Evolutionary conservation across 495 filamentous ascomycete species (phyloP).

Genomic region (Penicillium maclennaniae): DNA sequence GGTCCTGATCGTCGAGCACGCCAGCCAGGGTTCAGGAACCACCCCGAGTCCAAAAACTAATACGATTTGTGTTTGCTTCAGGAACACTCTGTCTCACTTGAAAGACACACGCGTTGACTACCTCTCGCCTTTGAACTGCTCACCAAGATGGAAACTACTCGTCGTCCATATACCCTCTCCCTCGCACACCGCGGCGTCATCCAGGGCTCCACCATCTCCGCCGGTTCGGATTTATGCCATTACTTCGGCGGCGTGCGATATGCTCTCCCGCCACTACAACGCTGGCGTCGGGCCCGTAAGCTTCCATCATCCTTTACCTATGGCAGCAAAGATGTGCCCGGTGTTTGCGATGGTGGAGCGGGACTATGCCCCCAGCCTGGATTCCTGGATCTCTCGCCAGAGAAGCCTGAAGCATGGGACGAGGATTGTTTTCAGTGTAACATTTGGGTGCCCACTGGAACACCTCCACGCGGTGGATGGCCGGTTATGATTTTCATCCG

Average conservation of each 20-base stretch:
- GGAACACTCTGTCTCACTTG: background rate
- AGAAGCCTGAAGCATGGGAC: slow-evolving; percentile 20
- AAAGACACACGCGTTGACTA: background rate
- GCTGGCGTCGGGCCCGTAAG: slow-evolving; percentile 36
- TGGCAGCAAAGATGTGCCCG: slow-evolving; percentile 30
- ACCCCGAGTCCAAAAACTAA: background rate
- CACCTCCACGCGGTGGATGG: slow-evolving; percentile 37
- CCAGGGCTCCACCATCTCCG: slow-evolving; percentile 33
- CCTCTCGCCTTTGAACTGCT: background rate
- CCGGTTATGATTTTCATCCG: slow-evolving; percentile 44
- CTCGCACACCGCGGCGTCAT: slow-evolving; percentile 35
- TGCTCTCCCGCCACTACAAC: slow-evolving; percentile 31
- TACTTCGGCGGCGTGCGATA: slow-evolving; percentile 46
- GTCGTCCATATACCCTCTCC: slow-evolving; percentile 23
- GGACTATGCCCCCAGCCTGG: slow-evolving; percentile 38
- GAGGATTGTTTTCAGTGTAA: slow-evolving; percentile 48
- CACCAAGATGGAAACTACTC: slow-evolving; percentile 28
- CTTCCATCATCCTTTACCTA: slow-evolving; percentile 34
- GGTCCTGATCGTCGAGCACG: background rate
- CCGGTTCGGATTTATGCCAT: slow-evolving; percentile 28
- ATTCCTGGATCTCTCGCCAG: slow-evolving; percentile 20
- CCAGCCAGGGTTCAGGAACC: background rate
- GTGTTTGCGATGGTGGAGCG: slow-evolving; percentile 24
- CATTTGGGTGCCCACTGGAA: slow-evolving; percentile 37
- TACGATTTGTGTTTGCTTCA: background rate